Base-by-base conservation (phyloP, 805 yeast genomes). In the Torulaspora quercuum region DNA sequence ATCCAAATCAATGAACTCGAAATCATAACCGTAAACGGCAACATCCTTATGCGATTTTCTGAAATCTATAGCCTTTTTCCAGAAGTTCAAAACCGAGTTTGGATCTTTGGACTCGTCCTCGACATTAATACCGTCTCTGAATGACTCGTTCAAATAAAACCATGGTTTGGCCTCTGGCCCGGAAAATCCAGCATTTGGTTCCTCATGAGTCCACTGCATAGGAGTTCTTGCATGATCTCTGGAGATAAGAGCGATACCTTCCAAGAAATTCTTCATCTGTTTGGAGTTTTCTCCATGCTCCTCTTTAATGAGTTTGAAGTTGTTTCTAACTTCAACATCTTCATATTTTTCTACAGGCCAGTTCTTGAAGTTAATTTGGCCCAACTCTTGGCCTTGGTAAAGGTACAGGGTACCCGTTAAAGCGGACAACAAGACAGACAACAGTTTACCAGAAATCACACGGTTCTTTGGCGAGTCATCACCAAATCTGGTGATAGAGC, bases 351-450 rank as follows among this genome's bases (percentile, higher is more conserved):
- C 62, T 36, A 74, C 58, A 13, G 64, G 61, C 77, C 78, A 74
- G 25, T 52, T 50, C 35, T 58, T 49, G 19, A 73, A 55, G 50
- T 76, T 76, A 35, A 67, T 66, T 72, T 70, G 71, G 21, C 77
- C 81, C 42, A 76, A 60, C 48, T 76, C 82, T 53, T 76, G 82
- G 34, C 81, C 82, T 56, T 76, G 80, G 57, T 75, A 76, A 25
- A 76, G 58, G 57, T 65, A 76, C 36, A 73, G 55, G 9, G 81
- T 74, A 32, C 82, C 80, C 18, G 75, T 69, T 45, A 74, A 63
- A 9, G 76, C 50, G 8, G 64, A 37, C 43, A 69, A 67, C 50
- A 76, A 53, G 30, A 69, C 43, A 11, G 76, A 65, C 43, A 76
- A 51, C 51, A 74, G 55, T 57, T 76, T 76, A 18, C 76, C 75